Conservation (phyloP, 495 filamentous ascomycete species). For the Neurospora discreta region DNA sequence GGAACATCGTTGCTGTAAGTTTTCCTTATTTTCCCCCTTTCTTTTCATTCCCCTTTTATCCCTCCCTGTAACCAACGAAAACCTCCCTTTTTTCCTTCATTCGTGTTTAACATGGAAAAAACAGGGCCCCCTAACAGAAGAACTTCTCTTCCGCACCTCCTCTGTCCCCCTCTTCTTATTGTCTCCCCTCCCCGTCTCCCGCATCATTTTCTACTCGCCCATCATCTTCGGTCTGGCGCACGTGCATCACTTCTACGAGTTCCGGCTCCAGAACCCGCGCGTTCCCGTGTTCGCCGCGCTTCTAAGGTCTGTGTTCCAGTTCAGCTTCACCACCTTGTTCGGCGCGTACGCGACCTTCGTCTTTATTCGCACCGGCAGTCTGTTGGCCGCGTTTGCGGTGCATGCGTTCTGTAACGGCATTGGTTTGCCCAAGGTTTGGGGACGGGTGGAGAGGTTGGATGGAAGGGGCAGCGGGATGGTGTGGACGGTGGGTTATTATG, state of each 20-base stretch:
- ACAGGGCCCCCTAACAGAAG: constrained; percentile 83
- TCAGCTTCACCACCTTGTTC: constrained; percentile 87
- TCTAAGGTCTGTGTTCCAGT: constrained; percentile 67
- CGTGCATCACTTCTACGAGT: constrained; percentile 94
- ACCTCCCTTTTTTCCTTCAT: too few relatives aligned
- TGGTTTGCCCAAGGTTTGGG: constrained; percentile 82
- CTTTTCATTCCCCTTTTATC: neutral
- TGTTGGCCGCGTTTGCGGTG: constrained; percentile 57
- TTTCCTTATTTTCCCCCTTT: neutral
- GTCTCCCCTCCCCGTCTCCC: constrained; percentile 45
- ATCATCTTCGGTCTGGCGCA: constrained; percentile 93
- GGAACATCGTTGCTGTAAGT: constrained; percentile 45
- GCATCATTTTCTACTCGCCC: constrained; percentile 67
- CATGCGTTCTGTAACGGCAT: constrained; percentile 91
- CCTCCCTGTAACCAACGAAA: neutral
- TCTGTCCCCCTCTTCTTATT: constrained; percentile 73
- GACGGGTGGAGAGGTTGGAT: constrained; percentile 43
- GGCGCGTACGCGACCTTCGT: constrained; percentile 86
- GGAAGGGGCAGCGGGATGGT: constrained; percentile 17
- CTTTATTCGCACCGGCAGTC: constrained; percentile 76
- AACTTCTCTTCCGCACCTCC: constrained; percentile 81
- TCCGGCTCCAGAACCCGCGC: constrained; percentile 66
- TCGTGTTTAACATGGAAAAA: too few relatives aligned
- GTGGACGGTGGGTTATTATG: constrained; percentile 75
- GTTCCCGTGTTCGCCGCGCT: constrained; percentile 48